Base-by-base conservation (phyloP, 1,284 basidiomycete genomes). In the Bjerkandera adusta region DNA sequence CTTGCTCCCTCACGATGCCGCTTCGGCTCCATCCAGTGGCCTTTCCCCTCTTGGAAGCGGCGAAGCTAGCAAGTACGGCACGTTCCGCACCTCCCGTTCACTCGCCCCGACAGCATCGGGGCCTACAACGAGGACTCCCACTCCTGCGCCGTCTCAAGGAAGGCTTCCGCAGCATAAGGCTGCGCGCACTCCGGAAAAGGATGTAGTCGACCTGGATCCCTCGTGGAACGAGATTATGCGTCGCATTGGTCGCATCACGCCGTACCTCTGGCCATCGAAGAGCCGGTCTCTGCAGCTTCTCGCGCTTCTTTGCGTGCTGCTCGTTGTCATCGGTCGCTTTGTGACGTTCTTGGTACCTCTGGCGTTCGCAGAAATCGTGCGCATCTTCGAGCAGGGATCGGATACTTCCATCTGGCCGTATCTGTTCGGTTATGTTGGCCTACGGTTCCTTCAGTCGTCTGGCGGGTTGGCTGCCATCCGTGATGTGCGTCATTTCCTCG, bases 261-360 rank as follows among this genome's bases (percentile, higher is more conserved):
- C 90, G 3, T 90, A 89, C 67, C 77, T 94, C 8, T 94, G 90
- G 90, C 91, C 91, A 5, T 75, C 74, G 44, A 83, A 83, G 57
- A 80, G 72, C 54, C 57, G 65, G 37, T 70, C 70, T 41, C 72
- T 94, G 5, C 90, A 92, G 65, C 59, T 83, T 27, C 65, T 89
- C 30, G 88, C 88, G 86, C 47, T 68, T 5, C 50, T 85, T 13
- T 91, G 91, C 61, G 67, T 89, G 29, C 26, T 81, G 20, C 70
- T 94, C 37, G 72, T 95, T 27, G 53, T 85, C 18, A 56, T 88
- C 25, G 88, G 85, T n/a, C 86, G 92, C 13, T 63, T 85, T 29
- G 77, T 95, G 55, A 93, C 89, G 58, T 66, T 85, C 29, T 68
- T 81, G 6, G 71, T 90, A 37, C 93, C 93, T 0, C 70, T 85